Evolutionary conservation across 495 filamentous ascomycete genomes (phyloP).

Genomic region (Hypoxylon intermedium): DNA sequence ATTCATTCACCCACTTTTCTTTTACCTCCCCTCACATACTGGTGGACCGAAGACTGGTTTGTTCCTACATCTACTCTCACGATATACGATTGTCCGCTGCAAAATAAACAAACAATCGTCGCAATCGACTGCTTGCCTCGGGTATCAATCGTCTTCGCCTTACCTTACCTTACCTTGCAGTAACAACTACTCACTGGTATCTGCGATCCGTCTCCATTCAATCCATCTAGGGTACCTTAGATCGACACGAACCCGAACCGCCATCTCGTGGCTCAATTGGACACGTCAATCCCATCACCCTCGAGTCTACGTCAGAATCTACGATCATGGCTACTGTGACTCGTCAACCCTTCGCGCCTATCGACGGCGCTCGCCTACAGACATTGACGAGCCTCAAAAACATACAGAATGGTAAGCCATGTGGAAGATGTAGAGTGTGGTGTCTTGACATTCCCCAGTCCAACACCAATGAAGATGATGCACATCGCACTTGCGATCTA

Average conservation of each 20-base stretch:
- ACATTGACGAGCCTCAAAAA: constrained; percentile 66
- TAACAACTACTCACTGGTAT: constrained; percentile 17
- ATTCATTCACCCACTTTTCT: constrained; percentile 42
- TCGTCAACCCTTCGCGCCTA: constrained; percentile 65
- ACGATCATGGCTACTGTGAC: constrained; percentile 53
- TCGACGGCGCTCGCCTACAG: constrained; percentile 60
- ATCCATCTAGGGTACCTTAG: constrained; percentile 22
- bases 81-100: constrained; percentile 24
- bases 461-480: constrained; percentile 2
- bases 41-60: constrained; percentile 24
- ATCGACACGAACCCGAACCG: constrained; percentile 20
- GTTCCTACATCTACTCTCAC: constrained; percentile 20
- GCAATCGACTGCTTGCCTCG: constrained; percentile 15
- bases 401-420: constrained; percentile 66
- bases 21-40: constrained; percentile 29
- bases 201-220: constrained; percentile 19
- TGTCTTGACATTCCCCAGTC: constrained; percentile 1
- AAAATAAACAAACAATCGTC: constrained; percentile 44
- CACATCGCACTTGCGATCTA: not conserved
- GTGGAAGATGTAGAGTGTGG: not conserved
- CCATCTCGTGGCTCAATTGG: constrained; percentile 22
- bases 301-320: constrained; percentile 28
- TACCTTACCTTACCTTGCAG: constrained; percentile 13
- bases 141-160: constrained; percentile 17
- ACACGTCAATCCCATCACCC: constrained; percentile 13